Percentiles rank a stretch among this genome's conserved stretches.
Conservation (phyloP, 2,329 filamentous ascomycete genomes). For the Pseudogymnoascus sp. region DNA sequence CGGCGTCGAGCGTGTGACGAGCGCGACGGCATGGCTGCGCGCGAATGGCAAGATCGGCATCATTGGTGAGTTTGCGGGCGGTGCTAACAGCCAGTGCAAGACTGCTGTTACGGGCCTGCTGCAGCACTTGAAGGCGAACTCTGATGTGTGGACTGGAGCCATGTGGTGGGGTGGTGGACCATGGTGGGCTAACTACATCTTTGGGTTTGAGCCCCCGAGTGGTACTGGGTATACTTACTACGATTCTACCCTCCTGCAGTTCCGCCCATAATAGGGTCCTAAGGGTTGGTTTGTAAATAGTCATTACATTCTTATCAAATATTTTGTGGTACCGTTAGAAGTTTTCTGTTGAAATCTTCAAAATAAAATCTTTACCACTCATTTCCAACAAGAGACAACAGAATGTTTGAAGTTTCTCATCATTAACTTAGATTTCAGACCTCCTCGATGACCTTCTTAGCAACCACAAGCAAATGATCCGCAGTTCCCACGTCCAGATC, state of each 20-base stretch:
- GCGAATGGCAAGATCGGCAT: slow-evolving; percentile 45
- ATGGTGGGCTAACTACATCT: slow-evolving; percentile 41
- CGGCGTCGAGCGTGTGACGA: slow-evolving; percentile 42
- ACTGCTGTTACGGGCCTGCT: slow-evolving; percentile 43
- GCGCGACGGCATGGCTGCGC: slow-evolving; percentile 47
- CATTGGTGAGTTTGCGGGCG: slow-evolving; percentile 49
- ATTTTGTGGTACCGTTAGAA: not conserved
- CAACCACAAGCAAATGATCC: not conserved
- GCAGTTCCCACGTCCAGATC: not conserved
- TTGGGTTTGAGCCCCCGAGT: slow-evolving; percentile 38
- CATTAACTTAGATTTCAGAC: not conserved
- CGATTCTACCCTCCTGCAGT: not conserved
- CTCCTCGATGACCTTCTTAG: not conserved
- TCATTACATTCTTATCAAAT: not conserved
- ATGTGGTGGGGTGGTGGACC: slow-evolving; percentile 51
- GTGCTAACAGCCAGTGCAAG: slow-evolving; percentile 42
- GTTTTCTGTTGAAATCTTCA: not conserved
- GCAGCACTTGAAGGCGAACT: slow-evolving; percentile 39
- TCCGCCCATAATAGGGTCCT: not conserved
- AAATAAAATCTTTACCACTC: not conserved
- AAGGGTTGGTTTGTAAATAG: not conserved
- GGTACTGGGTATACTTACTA: slow-evolving; percentile 34
- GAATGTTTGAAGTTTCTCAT: not conserved
- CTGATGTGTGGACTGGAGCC: slow-evolving; percentile 44
- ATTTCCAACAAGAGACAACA: not conserved